Evolutionary conservation across 768 basidiomycete genomes (phyloP).

Genomic region (Lactarius indigo): DNA sequence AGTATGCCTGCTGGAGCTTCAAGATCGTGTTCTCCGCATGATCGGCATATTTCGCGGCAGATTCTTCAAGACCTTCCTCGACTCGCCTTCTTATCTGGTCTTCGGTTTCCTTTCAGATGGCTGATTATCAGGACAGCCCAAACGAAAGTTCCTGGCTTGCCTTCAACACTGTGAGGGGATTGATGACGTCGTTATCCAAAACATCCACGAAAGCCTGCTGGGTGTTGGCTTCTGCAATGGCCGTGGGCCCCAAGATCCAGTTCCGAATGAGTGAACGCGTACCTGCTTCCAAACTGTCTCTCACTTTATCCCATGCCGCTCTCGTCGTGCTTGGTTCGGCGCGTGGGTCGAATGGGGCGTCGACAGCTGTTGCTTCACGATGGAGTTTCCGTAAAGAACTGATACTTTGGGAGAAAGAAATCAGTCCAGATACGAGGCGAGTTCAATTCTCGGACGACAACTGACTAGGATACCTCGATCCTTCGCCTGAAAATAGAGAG

Average conservation of each 20-base stretch:
- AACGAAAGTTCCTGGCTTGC: too few species aligned
- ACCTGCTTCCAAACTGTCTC: neutral
- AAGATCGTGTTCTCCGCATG: too few species aligned
- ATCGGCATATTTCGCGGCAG: too few species aligned
- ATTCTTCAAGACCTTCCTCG: too few species aligned
- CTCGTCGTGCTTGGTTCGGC: neutral
- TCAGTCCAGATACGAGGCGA: neutral
- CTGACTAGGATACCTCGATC: neutral
- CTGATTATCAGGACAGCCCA: too few species aligned
- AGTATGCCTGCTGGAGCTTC: too few species aligned
- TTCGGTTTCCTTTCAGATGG: too few species aligned
- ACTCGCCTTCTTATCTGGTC: too few species aligned
- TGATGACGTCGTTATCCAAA: too few species aligned
- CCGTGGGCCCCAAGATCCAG: neutral
- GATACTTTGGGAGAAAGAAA: neutral
- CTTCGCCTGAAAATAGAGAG: neutral
- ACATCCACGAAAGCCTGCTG: too few species aligned
- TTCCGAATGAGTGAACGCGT: neutral
- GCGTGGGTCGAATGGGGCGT: neutral
- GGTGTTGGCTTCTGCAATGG: too few species aligned
- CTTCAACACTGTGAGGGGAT: too few species aligned
- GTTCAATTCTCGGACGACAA: neutral
- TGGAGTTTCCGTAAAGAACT: neutral
- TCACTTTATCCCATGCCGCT: neutral
- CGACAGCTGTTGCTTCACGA: neutral